Evolutionary conservation across 331 rosid species (phyloP).

Genomic region (Rhamnella rubrinervis): DNA sequence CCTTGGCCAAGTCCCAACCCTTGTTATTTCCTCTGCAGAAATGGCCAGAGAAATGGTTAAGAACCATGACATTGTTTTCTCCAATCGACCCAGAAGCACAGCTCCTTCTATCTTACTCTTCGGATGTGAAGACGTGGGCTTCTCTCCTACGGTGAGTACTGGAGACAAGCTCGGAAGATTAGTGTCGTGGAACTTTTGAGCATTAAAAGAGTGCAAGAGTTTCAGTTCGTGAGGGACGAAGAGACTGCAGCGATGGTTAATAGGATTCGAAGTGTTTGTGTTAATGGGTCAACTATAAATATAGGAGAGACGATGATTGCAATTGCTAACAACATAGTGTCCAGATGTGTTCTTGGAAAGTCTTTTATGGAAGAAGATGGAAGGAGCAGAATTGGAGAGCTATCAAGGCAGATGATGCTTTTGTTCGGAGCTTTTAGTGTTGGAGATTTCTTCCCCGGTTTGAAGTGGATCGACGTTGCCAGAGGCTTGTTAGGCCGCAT

Average conservation of each 20-base stretch:
- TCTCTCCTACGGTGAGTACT: slow-evolving; percentile 19
- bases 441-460: slow-evolving; percentile 22
- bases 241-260: not conserved
- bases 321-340: not conserved
- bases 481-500: slow-evolving; percentile 9
- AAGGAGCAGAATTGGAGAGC: slow-evolving; percentile 5
- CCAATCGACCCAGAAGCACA: slow-evolving; percentile 6
- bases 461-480: slow-evolving; percentile 30
- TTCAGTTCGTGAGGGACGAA: slow-evolving; percentile 19
- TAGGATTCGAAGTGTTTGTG: not conserved
- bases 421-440: slow-evolving; percentile 1
- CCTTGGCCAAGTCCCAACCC: slow-evolving; percentile 8
- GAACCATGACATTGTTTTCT: slow-evolving; percentile 14
- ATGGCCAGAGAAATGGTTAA: not conserved
- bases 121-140: slow-evolving; percentile 7
- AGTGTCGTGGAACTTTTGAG: slow-evolving; percentile 23
- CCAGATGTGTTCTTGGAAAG: slow-evolving; percentile 11
- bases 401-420: not conserved
- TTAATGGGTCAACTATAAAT: not conserved
- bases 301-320: not conserved
- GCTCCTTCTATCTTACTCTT: not conserved
- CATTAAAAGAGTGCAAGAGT: slow-evolving; percentile 15
- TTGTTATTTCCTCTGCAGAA: slow-evolving; percentile 15
- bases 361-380: slow-evolving; percentile 17
- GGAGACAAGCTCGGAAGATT: slow-evolving; percentile 14